Conservation (phyloP, 2,329 filamentous ascomycete genomes). For the Fusarium sp. region DNA sequence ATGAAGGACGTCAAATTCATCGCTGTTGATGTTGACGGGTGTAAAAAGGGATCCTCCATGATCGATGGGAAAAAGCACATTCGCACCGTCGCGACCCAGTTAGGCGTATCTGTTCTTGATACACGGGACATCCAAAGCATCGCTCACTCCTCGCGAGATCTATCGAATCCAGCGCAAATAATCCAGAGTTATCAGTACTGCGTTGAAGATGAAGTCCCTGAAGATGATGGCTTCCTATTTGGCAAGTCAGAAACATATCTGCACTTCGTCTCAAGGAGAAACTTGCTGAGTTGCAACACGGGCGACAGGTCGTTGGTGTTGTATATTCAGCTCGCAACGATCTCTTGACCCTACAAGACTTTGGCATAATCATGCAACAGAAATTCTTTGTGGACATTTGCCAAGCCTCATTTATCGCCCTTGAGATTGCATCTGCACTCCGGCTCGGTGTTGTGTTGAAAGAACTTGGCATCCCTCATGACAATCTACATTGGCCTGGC, state of each 20-base stretch:
- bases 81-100: conserved; percentile 13
- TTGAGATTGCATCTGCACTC: neutral
- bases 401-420: conserved; percentile 12
- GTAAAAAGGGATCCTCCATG: neutral
- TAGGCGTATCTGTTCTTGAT: conserved; percentile 34
- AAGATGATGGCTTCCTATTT: conserved; percentile 12
- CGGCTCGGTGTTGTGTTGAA: conserved; percentile 6
- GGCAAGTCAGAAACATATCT: conserved; percentile 19
- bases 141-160: neutral
- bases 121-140: conserved; percentile 13
- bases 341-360: neutral
- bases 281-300: conserved; percentile 4
- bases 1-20: conserved; percentile 29
- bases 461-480: conserved; percentile 1
- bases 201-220: conserved; percentile 2
- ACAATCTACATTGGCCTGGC: conserved; percentile 36
- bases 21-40: conserved; percentile 16
- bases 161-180: conserved; percentile 1
- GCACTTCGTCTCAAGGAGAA: neutral
- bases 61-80: neutral
- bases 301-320: conserved; percentile 3
- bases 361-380: neutral
- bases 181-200: conserved; percentile 22
- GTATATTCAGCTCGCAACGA: conserved; percentile 15
- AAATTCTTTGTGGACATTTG: conserved; percentile 11